Base-by-base conservation (phyloP, 768 basidiomycete species). In the Gloeopeniophorella convolvens region DNA sequence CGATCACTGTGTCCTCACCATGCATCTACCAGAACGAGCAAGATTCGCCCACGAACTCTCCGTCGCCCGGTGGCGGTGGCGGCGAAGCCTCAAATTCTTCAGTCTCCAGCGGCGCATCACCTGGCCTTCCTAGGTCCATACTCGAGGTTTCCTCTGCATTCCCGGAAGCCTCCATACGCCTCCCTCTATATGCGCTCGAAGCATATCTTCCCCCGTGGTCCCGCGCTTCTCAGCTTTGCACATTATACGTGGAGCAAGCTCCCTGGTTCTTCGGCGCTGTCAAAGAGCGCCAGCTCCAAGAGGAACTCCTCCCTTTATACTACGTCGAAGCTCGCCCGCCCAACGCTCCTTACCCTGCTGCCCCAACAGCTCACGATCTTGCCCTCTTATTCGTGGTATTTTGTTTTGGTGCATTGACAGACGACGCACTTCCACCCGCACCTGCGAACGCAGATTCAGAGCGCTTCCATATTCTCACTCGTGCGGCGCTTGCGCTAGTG, bases 251-350 rank as follows among this genome's bases (percentile, higher is more conserved):
- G 33, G 80, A 82, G n/a, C 80, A 84, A 59, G 83, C 85, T 3
- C 81, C 83, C 0, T 89, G 86, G 86, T 85, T 87, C 61, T 86
- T 85, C 50, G 81, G 84, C 18, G 80, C 84, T 2, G 77, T 88
- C 31, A 80, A 80, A 3, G 69, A 72, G 36, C 70, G 68, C 13
- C 85, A 89, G 54, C 65, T 85, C 8, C 64, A 77, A n/a, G 78
- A 83, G 48, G 82, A 84, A 51, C 65, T 79, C 15, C 66, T 85
- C n/a, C 83, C 83, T 13, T 57, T 77, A 35, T 84, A 80, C 79
- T 85, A 82, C 51, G 64, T 63, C n/a, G 80, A 76, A 55, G 76
- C 75, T 21, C 42, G 44, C 10, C 49, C 48, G 13, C 16, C 39
- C 13, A 37, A 36, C 6, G 13, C 42, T 9, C 32, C 45, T 16